Evolutionary conservation across 1,284 basidiomycete genomes (phyloP).

Genomic region (Sporisorium iseilematis-ciliati): DNA sequence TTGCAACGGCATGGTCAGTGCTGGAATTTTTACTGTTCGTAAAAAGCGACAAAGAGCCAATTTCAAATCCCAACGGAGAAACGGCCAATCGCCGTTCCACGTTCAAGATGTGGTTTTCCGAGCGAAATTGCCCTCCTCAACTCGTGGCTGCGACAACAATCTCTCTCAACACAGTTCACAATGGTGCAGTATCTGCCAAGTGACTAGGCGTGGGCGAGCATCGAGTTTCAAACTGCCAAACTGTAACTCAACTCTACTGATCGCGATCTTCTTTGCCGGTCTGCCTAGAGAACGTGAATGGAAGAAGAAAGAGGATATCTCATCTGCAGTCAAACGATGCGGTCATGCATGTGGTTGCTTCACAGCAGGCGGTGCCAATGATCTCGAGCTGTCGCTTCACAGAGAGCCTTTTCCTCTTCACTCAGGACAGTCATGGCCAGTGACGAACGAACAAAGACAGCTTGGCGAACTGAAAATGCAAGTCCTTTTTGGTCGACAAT

Average conservation of each 20-base stretch:
- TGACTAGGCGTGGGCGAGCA: background rate
- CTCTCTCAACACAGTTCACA: too few relatives aligned
- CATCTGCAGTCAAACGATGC: slow-evolving; percentile 1
- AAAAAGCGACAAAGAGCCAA: too few relatives aligned
- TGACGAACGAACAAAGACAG: too few relatives aligned
- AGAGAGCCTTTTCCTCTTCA: too few relatives aligned
- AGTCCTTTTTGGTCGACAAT: background rate
- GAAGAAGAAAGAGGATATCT: background rate
- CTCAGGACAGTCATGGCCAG: too few relatives aligned
- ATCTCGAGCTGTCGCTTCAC: too few relatives aligned
- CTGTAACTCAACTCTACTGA: background rate
- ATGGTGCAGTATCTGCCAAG: too few relatives aligned
- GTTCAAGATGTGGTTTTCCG: background rate
- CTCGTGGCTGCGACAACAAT: background rate
- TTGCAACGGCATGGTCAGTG: background rate
- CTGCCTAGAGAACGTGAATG: background rate
- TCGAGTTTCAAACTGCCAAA: background rate
- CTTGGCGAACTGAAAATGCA: too few relatives aligned
- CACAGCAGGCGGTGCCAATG: background rate
- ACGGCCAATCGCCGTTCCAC: slow-evolving; percentile 1
- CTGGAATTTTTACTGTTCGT: background rate
- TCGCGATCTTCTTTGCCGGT: background rate
- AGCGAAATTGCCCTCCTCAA: background rate
- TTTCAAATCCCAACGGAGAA: slow-evolving; percentile 4
- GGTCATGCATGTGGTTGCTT: background rate